These are phyloP conservation scores for Nidularia sp. DNA, from an alignment of 768 basidiomycete species.

Conservation along the genomic window DNA sequence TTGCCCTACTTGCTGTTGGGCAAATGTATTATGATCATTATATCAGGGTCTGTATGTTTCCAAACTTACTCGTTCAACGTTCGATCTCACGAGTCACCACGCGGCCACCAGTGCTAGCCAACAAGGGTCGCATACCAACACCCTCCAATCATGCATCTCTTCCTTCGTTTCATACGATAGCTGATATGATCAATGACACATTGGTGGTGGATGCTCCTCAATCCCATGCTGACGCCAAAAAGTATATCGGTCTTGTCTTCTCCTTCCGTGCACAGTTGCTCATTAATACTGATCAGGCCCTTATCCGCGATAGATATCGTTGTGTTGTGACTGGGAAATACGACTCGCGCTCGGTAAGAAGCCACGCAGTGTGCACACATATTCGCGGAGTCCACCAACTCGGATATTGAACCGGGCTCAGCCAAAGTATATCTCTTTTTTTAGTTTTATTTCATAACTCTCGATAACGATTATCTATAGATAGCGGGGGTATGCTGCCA, in stretches of 20 bases:
- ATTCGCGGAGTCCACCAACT: conserved; percentile 17
- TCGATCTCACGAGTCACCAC: conserved; percentile 5
- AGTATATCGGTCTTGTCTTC: conserved; percentile 1
- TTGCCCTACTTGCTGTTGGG: conserved; percentile 12
- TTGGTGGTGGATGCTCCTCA: conserved; percentile 10
- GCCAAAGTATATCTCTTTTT: conserved; percentile 12
- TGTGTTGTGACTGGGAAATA: conserved; percentile 24
- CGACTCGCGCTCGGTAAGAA: conserved; percentile 9
- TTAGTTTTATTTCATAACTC: conserved; percentile 1
- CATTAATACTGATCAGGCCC: conserved; percentile 17
- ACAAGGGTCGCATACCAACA: conserved; percentile 9
- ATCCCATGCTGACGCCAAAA: conserved; percentile 11
- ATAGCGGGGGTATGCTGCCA: conserved; percentile 16
- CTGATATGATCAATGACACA: conserved; percentile 14
- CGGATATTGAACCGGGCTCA: conserved; percentile 7
- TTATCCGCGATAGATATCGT: conserved; percentile 27
- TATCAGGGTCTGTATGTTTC: conserved; percentile 19
- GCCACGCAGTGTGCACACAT: conserved; percentile 21
- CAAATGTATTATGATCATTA: conserved; percentile 19
- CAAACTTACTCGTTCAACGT: conserved; percentile 3
- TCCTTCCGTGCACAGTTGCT: conserved; percentile 1
- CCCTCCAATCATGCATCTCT: conserved; percentile 14
- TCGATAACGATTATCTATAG: conserved; percentile 2
- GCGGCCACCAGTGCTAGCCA: conserved; percentile 9
- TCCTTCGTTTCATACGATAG: conserved; percentile 16